phyloP scores from a whole-genome alignment of 1,284 basidiomycete species.

The Caloboletus inedulis region DNA sequence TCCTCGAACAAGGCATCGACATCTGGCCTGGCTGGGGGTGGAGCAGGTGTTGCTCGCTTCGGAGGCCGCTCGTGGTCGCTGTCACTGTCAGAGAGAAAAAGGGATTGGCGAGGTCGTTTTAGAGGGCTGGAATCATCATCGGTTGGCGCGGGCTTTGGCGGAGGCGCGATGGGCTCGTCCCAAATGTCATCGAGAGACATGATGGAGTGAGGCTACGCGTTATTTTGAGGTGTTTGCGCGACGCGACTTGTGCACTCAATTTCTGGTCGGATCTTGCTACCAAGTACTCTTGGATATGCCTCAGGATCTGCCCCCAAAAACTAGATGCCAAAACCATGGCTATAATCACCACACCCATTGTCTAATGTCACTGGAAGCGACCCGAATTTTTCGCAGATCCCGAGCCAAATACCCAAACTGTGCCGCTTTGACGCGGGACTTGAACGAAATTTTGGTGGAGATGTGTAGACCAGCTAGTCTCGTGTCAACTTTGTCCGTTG shows the following conservation, averaged over 20 bases:
- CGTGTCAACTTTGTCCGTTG: not conserved
- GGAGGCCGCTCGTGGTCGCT: constrained; percentile 28
- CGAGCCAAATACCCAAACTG: not conserved
- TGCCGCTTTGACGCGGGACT: too few relatives aligned
- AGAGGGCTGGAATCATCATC: constrained; percentile 16
- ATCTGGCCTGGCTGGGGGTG: constrained; percentile 35
- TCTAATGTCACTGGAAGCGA: too few relatives aligned
- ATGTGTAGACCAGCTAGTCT: too few relatives aligned
- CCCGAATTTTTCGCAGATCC: too few relatives aligned
- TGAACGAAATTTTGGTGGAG: not conserved
- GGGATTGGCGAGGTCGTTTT: constrained; percentile 38
- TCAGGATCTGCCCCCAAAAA: too few relatives aligned
- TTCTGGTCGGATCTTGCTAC: too few relatives aligned
- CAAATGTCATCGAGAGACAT: constrained; percentile 46
- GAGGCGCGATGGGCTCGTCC: constrained; percentile 37
- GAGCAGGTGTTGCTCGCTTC: constrained; percentile 18
- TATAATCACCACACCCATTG: too few relatives aligned
- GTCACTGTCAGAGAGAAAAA: constrained; percentile 57
- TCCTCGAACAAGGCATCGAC: constrained; percentile 65
- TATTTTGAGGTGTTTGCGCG: constrained; percentile 27
- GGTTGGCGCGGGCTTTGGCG: constrained; percentile 3
- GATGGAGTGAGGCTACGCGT: constrained; percentile 18
- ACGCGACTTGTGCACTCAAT: constrained; percentile 4
- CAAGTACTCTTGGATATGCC: too few relatives aligned
- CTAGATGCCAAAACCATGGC: too few relatives aligned